These are phyloP conservation scores for Phlebiopsis gigantea DNA, from an alignment of 768 basidiomycete species.

Conservation along the genomic window DNA sequence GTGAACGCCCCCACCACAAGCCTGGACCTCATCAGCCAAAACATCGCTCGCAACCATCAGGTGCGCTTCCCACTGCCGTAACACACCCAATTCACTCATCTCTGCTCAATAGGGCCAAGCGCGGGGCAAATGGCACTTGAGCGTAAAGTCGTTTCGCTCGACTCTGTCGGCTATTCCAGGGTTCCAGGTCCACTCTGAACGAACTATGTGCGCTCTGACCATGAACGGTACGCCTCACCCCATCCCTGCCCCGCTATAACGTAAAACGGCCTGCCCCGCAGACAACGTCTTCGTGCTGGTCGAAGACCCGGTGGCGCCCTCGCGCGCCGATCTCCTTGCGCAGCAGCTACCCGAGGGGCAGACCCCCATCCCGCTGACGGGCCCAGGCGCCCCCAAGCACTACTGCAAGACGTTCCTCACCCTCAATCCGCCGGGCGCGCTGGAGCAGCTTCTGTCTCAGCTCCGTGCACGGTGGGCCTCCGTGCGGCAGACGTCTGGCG, in stretches of 20 bases:
- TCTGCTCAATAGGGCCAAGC: conserved; percentile 44
- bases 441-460: conserved; percentile 71
- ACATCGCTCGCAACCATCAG: conserved; percentile 67
- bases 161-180: conserved; percentile 55
- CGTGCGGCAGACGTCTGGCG: conserved; percentile 43
- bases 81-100: background rate
- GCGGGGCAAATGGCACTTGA: conserved; percentile 64
- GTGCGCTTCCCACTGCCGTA: conserved; percentile 29
- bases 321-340: conserved; percentile 54
- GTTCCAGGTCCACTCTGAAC: conserved; percentile 47
- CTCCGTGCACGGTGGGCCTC: conserved; percentile 74
- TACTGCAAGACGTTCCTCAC: conserved; percentile 77
- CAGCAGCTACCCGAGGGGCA: conserved; percentile 21
- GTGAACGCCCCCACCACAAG: conserved; percentile 75
- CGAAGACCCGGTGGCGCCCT: conserved; percentile 71
- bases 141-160: conserved; percentile 70
- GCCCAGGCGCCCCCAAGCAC: conserved; percentile 38
- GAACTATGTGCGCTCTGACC: conserved; percentile 70
- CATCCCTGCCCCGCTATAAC: background rate
- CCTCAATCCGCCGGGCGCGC: conserved; percentile 62
- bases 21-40: conserved; percentile 61
- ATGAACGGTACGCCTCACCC: conserved; percentile 43
- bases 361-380: conserved; percentile 6
- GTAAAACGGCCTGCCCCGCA: conserved; percentile 1
- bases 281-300: conserved; percentile 74